A percentile compares a stretch with the other conserved stretches of the same genome.
phyloP scores from a whole-genome alignment of 768 basidiomycete species.

The Podaxis sp. region DNA sequence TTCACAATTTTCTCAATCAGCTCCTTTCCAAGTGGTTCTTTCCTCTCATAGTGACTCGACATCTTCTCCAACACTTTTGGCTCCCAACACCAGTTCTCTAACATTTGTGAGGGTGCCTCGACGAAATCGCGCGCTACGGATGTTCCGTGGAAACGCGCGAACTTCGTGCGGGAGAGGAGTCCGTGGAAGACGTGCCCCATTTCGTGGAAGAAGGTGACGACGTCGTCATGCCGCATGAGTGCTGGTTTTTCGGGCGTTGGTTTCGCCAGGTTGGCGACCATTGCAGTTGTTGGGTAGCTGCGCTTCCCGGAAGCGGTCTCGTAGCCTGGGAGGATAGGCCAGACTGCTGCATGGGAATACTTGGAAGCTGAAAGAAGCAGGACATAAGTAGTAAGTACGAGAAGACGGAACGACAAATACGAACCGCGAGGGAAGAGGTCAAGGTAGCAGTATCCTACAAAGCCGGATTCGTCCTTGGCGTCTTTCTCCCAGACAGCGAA shows the following conservation, averaged over 20 bases:
- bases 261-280: slow-evolving; percentile 93
- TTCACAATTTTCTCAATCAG: slow-evolving; percentile 80
- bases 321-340: slow-evolving; percentile 72
- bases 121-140: slow-evolving; percentile 81
- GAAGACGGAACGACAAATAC: slow-evolving; percentile 12
- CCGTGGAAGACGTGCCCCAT: slow-evolving; percentile 79
- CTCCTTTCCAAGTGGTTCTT: slow-evolving; percentile 67
- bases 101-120: slow-evolving; percentile 90
- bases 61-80: slow-evolving; percentile 72
- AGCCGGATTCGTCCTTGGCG: slow-evolving; percentile 67
- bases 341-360: slow-evolving; percentile 87
- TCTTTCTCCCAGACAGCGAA: slow-evolving; percentile 85
- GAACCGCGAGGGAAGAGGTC: slow-evolving; percentile 84
- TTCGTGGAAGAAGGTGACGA: slow-evolving; percentile 91
- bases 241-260: slow-evolving; percentile 79
- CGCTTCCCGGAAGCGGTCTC: slow-evolving; percentile 54
- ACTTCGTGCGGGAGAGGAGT: slow-evolving; percentile 68
- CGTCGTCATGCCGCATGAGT: slow-evolving; percentile 84
- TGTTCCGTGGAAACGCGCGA: slow-evolving; percentile 81
- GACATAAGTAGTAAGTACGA: not conserved
- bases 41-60: slow-evolving; percentile 79
- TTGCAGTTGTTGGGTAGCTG: slow-evolving; percentile 73
- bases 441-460: slow-evolving; percentile 85
- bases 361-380: slow-evolving; percentile 51
- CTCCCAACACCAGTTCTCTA: slow-evolving; percentile 95